Evolutionary conservation across 2,329 filamentous ascomycete species (phyloP), one percentile per base, ranked within the genome.

Genomic region (Neocucurbitaria cava): DNA sequence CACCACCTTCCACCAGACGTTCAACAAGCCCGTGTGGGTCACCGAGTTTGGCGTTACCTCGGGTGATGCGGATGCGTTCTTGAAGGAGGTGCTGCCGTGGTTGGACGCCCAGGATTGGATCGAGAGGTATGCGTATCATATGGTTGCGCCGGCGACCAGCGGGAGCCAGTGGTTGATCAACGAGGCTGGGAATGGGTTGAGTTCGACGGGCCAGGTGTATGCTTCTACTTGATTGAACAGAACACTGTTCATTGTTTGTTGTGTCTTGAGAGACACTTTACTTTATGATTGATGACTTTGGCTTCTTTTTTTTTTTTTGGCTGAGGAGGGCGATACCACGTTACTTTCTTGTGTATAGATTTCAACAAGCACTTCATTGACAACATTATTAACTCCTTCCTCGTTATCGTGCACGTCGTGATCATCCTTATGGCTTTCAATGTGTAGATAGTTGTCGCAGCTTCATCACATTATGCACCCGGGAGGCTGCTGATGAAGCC

Each of bases 11-110:
- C 59, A 71, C 58, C 26, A 65, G 23, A 57, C 58, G 20, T 64
- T 66, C 49, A 61, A 63, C 43, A 68, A 66, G 64, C 69, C 69
- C 9, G 56, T 77, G 46, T 77, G 74, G 73, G 57, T 77, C 45
- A 76, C 69, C 18, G 75, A 77, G 56, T 76, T 75, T 50, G 70
- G 65, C 21, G 57, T 69, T 18, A 68, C 59, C 6, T 64, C 65
- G n/a, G 65, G 64, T 20, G 57, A 65, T 39, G 58, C 56, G 13
- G 52, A 64, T 3, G 40, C 53, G 2, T 76, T 76, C 62, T 56
- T 77, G 46, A 60, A 62, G 54, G 54, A 69, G 30, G 68, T 70
- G 5, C 58, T 76, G 20, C 65, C 67, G 10, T 77, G 73, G 73
- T 56, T 77, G 62, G 75, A 77, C 49, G 26, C 40, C 20, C 60